phyloP scores from a whole-genome alignment of 768 basidiomycete genomes.

The Pisolithus tinctorius region DNA sequence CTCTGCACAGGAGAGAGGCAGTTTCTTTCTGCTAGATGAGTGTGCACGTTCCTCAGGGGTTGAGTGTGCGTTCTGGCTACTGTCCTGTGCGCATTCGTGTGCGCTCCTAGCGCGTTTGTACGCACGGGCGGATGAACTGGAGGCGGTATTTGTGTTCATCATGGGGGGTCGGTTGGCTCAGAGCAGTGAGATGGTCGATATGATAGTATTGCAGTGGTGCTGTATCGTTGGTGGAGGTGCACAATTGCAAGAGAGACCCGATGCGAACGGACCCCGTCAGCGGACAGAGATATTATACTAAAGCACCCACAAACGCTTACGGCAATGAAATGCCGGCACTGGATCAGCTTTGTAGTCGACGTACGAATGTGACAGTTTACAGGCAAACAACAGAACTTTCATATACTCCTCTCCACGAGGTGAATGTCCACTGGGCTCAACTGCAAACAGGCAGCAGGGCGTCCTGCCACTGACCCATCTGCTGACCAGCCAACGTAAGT shows the following conservation, averaged over 20 bases:
- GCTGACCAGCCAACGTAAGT: neutral
- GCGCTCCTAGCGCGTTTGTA: constrained; percentile 43
- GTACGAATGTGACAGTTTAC: neutral
- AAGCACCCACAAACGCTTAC: constrained; percentile 10
- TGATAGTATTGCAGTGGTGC: constrained; percentile 21
- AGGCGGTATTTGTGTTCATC: constrained; percentile 6
- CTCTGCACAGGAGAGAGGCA: constrained; percentile 57
- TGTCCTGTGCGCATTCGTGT: constrained; percentile 14
- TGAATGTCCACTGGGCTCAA: neutral
- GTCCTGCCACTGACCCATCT: neutral
- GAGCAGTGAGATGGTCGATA: neutral
- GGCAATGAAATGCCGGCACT: constrained; percentile 7
- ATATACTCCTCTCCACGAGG: neutral
- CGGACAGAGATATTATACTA: constrained; percentile 3
- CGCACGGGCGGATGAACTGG: constrained; percentile 25
- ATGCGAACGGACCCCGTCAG: constrained; percentile 9
- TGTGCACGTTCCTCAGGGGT: constrained; percentile 8
- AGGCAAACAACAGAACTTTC: neutral
- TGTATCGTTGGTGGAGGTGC: constrained; percentile 16
- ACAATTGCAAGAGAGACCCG: constrained; percentile 6
- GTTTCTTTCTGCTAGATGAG: constrained; percentile 16
- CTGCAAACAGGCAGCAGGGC: neutral
- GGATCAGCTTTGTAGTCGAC: neutral
- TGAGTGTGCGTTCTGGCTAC: constrained; percentile 6
- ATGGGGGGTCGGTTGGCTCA: constrained; percentile 2